Evolutionary conservation across 441 rosid species (phyloP).

Genomic region (Rhodomyrtus psidioides): DNA sequence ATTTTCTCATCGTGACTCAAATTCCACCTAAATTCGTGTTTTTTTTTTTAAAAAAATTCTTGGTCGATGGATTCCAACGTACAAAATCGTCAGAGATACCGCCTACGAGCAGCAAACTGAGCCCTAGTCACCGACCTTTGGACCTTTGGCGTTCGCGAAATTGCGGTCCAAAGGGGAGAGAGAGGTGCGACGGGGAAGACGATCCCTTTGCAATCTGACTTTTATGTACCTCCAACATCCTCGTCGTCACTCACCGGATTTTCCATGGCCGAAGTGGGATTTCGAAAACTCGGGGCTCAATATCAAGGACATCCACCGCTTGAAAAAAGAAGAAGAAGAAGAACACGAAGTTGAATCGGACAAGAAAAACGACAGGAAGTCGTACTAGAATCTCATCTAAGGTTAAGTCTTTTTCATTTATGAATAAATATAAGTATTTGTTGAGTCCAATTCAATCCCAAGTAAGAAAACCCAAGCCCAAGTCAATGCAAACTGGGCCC

Average conservation of each 20-base stretch:
- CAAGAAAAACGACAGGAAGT: too few species aligned
- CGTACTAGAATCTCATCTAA: too few species aligned
- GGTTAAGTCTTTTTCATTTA: not conserved
- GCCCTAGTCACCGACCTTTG: not conserved
- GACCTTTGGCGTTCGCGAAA: rapidly evolving
- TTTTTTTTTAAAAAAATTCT: not conserved
- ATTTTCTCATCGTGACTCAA: not conserved
- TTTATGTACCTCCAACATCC: too few species aligned
- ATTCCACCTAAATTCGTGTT: not conserved
- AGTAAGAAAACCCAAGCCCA: too few species aligned
- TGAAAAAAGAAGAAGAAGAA: too few species aligned
- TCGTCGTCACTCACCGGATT: too few species aligned
- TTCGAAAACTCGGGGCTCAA: too few species aligned
- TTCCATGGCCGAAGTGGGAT: too few species aligned
- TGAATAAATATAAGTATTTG: not conserved
- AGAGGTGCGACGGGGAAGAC: not conserved
- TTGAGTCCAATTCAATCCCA: not conserved
- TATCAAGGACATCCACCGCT: too few species aligned
- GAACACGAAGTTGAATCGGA: too few species aligned
- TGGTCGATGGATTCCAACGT: not conserved
- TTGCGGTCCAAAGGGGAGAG: not conserved
- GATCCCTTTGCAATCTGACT: not conserved
- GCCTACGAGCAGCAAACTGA: not conserved
- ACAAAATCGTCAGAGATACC: not conserved
- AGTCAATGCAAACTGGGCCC: not conserved